Evolutionary conservation across 495 filamentous ascomycete species (phyloP), one percentile per base, ranked within the genome.

Genomic region (Hypomontagnella monticulosa): DNA sequence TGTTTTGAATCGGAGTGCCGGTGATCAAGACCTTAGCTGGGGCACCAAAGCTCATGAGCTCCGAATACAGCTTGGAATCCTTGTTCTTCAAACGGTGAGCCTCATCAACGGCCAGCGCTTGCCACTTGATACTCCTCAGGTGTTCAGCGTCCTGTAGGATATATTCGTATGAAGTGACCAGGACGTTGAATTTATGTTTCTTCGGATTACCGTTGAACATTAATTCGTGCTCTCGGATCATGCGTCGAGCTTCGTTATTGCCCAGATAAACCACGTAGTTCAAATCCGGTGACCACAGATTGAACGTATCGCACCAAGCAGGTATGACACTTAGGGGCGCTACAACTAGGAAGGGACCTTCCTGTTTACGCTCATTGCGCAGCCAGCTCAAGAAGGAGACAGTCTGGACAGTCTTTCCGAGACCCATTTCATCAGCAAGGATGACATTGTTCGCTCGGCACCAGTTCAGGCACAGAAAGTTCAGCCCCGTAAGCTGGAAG

Each of bases 221-320:
- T 19, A 98, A 80, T 73, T 99, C 95, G 63, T 96, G 87, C 6
- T 97, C 90, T 37, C 88, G 85, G 33, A 99, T 92, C 65, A 90
- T 93, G 50, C 80, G 84, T 18, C 95, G 90, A 5, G 96, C 87
- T 20, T 85, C 84, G 71, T 93, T 88, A 42, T 89, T 93, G 47
- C 96, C 95, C 49, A 90, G 93, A 76, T 99, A 99, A 42, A 97
- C 91, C 52, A 99, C 91, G 76, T 97, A 98, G 74, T 99, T 98
- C 57, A 98, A 71, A 69, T 98, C 95, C 0, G 95, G 95, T 4
- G 95, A 89, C 95, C 95, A 99, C 61, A 91, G 79, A 72, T 97
- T 95, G 75, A 99, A 96, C 0, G 95, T 99, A 65, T 98, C 96
- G 7, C 91, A 93, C 95, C 95, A 99, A 9, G 95, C 91, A 8